A percentile compares a stretch with the other conserved stretches of the same genome.
Conservation (phyloP, 352 stramenopile species). For the Globisporangium barbulae region DNA sequence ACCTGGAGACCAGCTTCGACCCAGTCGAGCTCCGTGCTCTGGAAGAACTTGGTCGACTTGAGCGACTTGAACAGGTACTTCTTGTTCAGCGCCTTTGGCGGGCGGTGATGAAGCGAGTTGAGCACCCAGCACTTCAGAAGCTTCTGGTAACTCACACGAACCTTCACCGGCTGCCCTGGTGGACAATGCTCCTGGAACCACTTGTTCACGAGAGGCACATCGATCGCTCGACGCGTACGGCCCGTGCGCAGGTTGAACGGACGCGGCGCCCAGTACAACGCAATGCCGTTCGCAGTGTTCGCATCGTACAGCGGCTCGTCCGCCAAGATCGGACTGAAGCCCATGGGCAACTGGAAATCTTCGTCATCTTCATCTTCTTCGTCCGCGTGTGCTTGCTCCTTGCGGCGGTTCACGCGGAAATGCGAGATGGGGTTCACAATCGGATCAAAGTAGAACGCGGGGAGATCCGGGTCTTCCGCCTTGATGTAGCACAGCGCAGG, state of each 20-base stretch:
- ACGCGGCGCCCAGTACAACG: conserved; percentile 96
- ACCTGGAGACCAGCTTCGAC: conserved; percentile 98
- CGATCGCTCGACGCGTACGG: conserved; percentile 93
- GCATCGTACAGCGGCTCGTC: conserved; percentile 94
- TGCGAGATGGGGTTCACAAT: conserved; percentile 98
- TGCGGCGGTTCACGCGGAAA: conserved; percentile 73
- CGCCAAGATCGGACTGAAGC: conserved; percentile 90
- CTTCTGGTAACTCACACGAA: conserved; percentile 99
- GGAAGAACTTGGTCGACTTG: conserved; percentile 99
- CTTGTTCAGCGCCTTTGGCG: conserved; percentile 95
- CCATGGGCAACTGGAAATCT: conserved; percentile 85
- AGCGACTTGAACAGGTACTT: conserved; percentile 98
- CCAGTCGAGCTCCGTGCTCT: conserved; percentile 99
- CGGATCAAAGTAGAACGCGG: conserved; percentile 97
- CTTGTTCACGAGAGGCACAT: conserved; percentile 98
- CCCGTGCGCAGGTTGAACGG: conserved; percentile 98
- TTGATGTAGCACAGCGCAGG: conserved; percentile 97
- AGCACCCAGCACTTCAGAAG: conserved; percentile 99
- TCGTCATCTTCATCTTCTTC: conserved; percentile 85
- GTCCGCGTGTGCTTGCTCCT: conserved; percentile 43
- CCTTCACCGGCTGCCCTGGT: conserved; percentile 98
- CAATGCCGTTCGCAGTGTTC: conserved; percentile 96
- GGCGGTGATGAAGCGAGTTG: conserved; percentile 95
- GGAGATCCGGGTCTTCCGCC: conserved; percentile 92
- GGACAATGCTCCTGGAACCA: conserved; percentile 99